A percentile compares a stretch with the other conserved stretches of the same genome.
These are phyloP conservation scores for Iris macrosiphon DNA, from an alignment of 106 monocot species.

Conservation along the genomic window DNA sequence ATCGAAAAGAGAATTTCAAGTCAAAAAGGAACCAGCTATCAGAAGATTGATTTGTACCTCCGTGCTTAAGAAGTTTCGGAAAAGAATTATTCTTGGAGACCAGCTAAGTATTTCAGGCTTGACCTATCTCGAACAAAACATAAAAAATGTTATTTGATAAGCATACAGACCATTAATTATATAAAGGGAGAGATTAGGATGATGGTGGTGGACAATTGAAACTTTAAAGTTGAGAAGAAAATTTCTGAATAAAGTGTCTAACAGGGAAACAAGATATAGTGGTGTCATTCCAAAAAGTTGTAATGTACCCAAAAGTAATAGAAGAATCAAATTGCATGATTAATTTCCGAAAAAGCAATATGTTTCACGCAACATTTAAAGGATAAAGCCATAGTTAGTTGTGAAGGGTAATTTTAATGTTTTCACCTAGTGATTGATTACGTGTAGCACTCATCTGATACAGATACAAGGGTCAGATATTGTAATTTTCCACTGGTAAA, in stretches of 20 bases:
- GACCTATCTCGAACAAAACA: constrained; percentile 1
- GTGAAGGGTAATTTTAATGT: too few species aligned
- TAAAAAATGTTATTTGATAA: not conserved
- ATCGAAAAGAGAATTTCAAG: not conserved
- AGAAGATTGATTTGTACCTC: constrained; percentile 1
- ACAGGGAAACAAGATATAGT: too few species aligned
- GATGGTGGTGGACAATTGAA: too few species aligned
- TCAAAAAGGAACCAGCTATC: too few species aligned
- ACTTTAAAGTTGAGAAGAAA: not conserved
- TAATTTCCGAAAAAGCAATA: not conserved
- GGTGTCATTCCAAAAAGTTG: too few species aligned
- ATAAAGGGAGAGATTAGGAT: too few species aligned
- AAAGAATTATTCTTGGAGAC: constrained; percentile 12
- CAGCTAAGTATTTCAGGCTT: constrained; percentile 13
- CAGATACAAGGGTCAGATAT: too few species aligned
- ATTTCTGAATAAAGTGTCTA: too few species aligned
- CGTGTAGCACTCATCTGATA: too few species aligned
- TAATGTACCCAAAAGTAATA: too few species aligned
- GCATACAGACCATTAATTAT: not conserved
- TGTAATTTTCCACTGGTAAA: too few species aligned
- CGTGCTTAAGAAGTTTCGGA: constrained; percentile 7
- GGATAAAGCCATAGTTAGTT: not conserved
- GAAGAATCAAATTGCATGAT: not conserved
- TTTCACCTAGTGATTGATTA: too few species aligned
- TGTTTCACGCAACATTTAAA: not conserved